Evolutionary conservation across 805 yeast genomes (phyloP).

Genomic region (Yamadazyma laniorum): DNA sequence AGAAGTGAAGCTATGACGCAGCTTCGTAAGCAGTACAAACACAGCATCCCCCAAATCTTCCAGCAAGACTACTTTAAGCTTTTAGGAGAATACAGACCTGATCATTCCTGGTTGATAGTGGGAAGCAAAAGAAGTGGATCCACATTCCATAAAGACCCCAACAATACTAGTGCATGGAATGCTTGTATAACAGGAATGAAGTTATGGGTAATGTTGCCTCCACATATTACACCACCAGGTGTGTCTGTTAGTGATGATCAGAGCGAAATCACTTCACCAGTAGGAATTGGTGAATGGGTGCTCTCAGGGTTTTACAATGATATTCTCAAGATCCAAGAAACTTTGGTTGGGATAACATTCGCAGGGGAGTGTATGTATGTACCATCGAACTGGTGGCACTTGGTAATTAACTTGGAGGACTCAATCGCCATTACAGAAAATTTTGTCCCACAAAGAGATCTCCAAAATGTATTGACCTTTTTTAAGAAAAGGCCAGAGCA

Average conservation of each 20-base stretch:
- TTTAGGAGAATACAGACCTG: slow-evolving; percentile 64
- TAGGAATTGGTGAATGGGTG: slow-evolving; percentile 93
- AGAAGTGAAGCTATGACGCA: slow-evolving; percentile 62
- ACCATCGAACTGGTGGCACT: slow-evolving; percentile 98
- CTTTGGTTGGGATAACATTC: slow-evolving; percentile 68
- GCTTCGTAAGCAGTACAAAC: slow-evolving; percentile 50
- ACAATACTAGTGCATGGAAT: slow-evolving; percentile 90
- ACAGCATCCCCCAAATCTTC: slow-evolving; percentile 50
- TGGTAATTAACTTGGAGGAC: slow-evolving; percentile 81
- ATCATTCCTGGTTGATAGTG: slow-evolving; percentile 86
- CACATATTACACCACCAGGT: slow-evolving; percentile 77
- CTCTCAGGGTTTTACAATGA: slow-evolving; percentile 78
- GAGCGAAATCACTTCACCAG: slow-evolving; percentile 86
- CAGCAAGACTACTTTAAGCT: slow-evolving; percentile 61
- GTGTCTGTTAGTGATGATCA: slow-evolving; percentile 73
- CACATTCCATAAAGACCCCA: slow-evolving; percentile 92
- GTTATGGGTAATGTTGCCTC: slow-evolving; percentile 89
- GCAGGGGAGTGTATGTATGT: slow-evolving; percentile 86
- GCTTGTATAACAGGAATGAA: slow-evolving; percentile 71
- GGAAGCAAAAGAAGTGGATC: slow-evolving; percentile 85
- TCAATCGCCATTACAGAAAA: slow-evolving; percentile 87
- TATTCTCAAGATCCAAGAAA: slow-evolving; percentile 53
- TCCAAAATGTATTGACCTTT: slow-evolving; percentile 64
- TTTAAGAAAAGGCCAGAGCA: slow-evolving; percentile 66
- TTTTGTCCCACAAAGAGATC: slow-evolving; percentile 68